phyloP scores from a whole-genome alignment of 257 asterid species.

The Capsicum baccatum region DNA sequence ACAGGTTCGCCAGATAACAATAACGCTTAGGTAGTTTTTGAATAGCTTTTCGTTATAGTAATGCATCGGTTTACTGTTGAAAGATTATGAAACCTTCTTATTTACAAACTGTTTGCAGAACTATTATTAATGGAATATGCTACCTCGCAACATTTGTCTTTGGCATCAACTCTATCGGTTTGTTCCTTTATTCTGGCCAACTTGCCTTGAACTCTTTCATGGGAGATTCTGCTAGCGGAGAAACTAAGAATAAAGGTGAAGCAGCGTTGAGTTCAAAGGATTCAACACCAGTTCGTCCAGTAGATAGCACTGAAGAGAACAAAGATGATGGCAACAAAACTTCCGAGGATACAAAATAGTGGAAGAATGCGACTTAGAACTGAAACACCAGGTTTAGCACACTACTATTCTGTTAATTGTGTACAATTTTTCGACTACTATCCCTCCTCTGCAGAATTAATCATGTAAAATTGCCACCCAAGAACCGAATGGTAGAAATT shows the following conservation, averaged over 20 bases:
- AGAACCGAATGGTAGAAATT: neutral
- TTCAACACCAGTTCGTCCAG: slow-evolving; percentile 36
- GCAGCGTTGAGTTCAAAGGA: slow-evolving; percentile 43
- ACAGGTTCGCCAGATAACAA: slow-evolving; percentile 91
- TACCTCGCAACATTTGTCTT: slow-evolving; percentile 93
- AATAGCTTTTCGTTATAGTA: slow-evolving; percentile 18
- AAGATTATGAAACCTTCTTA: slow-evolving; percentile 14
- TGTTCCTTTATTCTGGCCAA: slow-evolving; percentile 79
- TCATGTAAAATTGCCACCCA: neutral
- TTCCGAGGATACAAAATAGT: slow-evolving; percentile 39
- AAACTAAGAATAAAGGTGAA: slow-evolving; percentile 34
- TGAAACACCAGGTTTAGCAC: slow-evolving; percentile 18
- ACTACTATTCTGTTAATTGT: neutral
- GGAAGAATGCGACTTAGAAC: slow-evolving; percentile 40
- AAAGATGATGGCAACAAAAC: slow-evolving; percentile 49
- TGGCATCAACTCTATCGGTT: slow-evolving; percentile 76
- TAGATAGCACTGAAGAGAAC: slow-evolving; percentile 40
- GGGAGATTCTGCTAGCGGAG: slow-evolving; percentile 51
- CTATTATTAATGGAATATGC: slow-evolving; percentile 82
- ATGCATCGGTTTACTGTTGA: neutral
- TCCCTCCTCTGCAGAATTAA: slow-evolving; percentile 11
- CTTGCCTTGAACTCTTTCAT: slow-evolving; percentile 71
- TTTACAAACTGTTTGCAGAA: slow-evolving; percentile 53
- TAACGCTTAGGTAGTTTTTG: slow-evolving; percentile 73
- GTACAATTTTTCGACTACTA: neutral